phyloP scores from a whole-genome alignment of 1,139 yeast species.

The Diutina scorzettiae region DNA sequence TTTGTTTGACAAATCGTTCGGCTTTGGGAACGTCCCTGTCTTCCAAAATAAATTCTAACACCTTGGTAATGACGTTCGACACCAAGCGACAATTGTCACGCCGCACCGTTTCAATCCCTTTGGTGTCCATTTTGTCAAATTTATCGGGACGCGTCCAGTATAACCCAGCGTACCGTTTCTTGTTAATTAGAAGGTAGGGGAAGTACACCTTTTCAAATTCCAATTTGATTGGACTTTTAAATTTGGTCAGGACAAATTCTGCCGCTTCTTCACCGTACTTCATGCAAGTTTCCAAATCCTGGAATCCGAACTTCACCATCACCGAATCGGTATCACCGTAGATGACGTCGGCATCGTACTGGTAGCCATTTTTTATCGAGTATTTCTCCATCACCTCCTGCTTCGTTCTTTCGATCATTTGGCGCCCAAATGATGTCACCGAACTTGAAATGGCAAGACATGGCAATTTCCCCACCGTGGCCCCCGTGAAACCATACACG shows the following conservation, averaged over 20 bases:
- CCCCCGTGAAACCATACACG: slow-evolving; percentile 98
- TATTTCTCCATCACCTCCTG: slow-evolving; percentile 73
- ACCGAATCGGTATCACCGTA: slow-evolving; percentile 99
- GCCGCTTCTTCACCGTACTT: slow-evolving; percentile 92
- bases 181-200: slow-evolving; percentile 87
- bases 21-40: slow-evolving; percentile 88
- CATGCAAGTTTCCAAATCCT: slow-evolving; percentile 81
- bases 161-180: slow-evolving; percentile 93
- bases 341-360: slow-evolving; percentile 77
- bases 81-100: slow-evolving; percentile 95
- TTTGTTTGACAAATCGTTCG: slow-evolving; percentile 68
- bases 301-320: slow-evolving; percentile 91
- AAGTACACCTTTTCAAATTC: slow-evolving; percentile 96
- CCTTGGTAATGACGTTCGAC: slow-evolving; percentile 88
- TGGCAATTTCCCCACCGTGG: slow-evolving; percentile 93
- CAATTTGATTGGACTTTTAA: slow-evolving; percentile 77
- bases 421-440: slow-evolving; percentile 91
- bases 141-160: slow-evolving; percentile 90
- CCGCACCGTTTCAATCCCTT: slow-evolving; percentile 96
- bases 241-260: slow-evolving; percentile 64
- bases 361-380: slow-evolving; percentile 67
- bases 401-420: slow-evolving; percentile 90
- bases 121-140: slow-evolving; percentile 94
- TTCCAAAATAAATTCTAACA: slow-evolving; percentile 72
- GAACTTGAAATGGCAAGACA: slow-evolving; percentile 95